Evolutionary conservation across 208 protist genomes (phyloP).

Genomic region (Naegleria fowleri): DNA sequence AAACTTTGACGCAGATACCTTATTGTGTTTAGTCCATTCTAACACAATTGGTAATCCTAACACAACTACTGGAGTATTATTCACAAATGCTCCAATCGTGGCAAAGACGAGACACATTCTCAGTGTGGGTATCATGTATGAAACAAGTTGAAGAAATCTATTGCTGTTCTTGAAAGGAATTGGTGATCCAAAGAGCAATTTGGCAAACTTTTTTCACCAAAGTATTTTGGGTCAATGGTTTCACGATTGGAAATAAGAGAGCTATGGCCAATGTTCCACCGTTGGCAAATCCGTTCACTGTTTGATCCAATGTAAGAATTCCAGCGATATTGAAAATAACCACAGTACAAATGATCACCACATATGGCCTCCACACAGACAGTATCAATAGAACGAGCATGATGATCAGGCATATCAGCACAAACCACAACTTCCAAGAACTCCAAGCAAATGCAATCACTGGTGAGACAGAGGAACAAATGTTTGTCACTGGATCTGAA

Average conservation of each 20-base stretch:
- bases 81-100: constrained; percentile 30
- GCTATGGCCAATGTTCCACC: not conserved
- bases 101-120: constrained; percentile 1
- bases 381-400: not conserved
- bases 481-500: not conserved
- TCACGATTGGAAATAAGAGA: not conserved
- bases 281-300: not conserved
- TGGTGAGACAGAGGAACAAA: not conserved
- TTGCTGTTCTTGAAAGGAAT: not conserved
- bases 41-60: constrained; percentile 32
- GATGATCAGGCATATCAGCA: not conserved
- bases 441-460: not conserved
- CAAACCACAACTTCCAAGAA: not conserved
- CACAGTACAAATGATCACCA: not conserved
- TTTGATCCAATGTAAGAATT: not conserved
- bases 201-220: not conserved
- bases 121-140: not conserved
- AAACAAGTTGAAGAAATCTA: not conserved
- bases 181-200: not conserved
- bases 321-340: not conserved
- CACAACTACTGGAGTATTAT: constrained; percentile 45
- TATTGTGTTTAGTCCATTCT: constrained; percentile 26
- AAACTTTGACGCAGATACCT: constrained; percentile 21
- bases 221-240: not conserved
- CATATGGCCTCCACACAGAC: not conserved